Evolutionary conservation across 2,329 filamentous ascomycete genomes (phyloP).

Genomic region (Chaetomium olivaceum): DNA sequence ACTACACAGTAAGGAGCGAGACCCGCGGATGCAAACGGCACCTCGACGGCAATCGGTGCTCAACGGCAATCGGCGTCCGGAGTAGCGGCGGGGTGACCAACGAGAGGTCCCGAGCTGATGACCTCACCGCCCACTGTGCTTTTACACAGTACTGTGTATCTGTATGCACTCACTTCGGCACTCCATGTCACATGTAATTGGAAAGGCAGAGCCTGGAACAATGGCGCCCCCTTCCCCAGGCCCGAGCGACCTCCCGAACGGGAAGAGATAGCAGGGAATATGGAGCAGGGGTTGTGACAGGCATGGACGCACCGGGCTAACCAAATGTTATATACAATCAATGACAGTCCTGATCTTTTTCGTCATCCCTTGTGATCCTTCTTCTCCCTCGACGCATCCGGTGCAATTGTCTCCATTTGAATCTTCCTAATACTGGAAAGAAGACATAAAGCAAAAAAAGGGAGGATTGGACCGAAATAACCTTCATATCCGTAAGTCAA

Average conservation of each 20-base stretch:
- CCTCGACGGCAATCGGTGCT: no score
- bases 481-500: conserved; percentile 13
- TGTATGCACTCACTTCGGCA: background rate
- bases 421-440: background rate
- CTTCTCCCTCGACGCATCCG: conserved; percentile 20
- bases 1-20: no score
- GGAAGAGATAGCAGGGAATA: conserved; percentile 10
- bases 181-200: conserved; percentile 23
- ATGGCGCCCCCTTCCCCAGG: conserved; percentile 17
- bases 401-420: background rate
- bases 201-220: conserved; percentile 11
- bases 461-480: conserved; percentile 12
- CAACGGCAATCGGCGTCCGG: background rate
- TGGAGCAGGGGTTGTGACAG: conserved; percentile 17
- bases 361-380: conserved; percentile 20
- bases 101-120: conserved; percentile 14
- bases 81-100: conserved; percentile 19
- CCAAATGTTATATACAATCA: background rate
- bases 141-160: background rate
- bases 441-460: background rate
- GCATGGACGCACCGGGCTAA: background rate
- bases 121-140: conserved; percentile 24
- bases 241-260: conserved; percentile 16
- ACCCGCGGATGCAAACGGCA: background rate
- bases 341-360: conserved; percentile 29